Conservation (phyloP, 345 rosid species). For the Trapa incisa region DNA sequence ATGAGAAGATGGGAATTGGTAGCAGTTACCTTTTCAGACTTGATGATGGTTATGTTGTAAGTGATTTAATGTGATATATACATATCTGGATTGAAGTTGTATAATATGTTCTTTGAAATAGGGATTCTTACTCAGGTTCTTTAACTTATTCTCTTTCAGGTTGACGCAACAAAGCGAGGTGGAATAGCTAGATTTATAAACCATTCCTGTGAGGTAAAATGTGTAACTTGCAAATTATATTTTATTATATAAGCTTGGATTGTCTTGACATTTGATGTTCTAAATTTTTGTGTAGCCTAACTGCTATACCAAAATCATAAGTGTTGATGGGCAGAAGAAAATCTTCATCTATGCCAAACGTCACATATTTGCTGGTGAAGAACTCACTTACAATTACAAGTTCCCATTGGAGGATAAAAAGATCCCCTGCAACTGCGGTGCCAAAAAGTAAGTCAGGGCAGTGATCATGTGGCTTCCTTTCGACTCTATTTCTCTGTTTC, state of each 20-base stretch:
- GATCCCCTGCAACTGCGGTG: constrained; percentile 95
- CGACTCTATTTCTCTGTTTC: background rate
- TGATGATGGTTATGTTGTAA: constrained; percentile 95
- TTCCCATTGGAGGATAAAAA: constrained; percentile 92
- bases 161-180: constrained; percentile 98
- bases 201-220: constrained; percentile 90
- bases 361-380: constrained; percentile 78
- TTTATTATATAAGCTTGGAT: background rate
- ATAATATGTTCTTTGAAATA: background rate
- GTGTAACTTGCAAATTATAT: background rate
- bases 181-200: constrained; percentile 98
- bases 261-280: background rate
- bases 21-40: constrained; percentile 99
- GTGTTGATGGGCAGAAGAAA: constrained; percentile 80
- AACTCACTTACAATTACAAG: constrained; percentile 89
- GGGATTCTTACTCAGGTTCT: constrained; percentile 5
- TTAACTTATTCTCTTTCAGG: constrained; percentile 26
- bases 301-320: constrained; percentile 96
- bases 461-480: background rate
- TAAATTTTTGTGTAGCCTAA: constrained; percentile 59
- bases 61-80: constrained; percentile 11
- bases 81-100: background rate
- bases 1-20: constrained; percentile 99
- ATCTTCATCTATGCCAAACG: constrained; percentile 93
- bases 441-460: constrained; percentile 58